Base-by-base conservation (phyloP, 192 early-diverging fungal species). In the Coemansia sp. region DNA sequence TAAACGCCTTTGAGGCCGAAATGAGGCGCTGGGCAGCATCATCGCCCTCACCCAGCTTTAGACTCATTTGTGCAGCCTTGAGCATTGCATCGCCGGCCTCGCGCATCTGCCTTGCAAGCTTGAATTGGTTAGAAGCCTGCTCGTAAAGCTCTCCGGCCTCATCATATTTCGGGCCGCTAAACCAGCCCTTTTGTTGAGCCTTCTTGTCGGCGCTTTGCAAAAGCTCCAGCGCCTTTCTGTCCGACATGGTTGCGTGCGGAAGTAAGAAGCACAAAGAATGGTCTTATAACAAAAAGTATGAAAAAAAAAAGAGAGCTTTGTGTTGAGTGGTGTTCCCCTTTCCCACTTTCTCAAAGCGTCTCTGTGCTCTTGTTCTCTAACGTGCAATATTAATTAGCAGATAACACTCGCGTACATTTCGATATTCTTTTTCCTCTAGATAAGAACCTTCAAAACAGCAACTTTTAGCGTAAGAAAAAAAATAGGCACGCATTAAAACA, bases 81-180 rank as follows among this genome's bases (percentile, higher is more conserved):
- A 88, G 84, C 78, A 93, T 96, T 0, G 95, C 92, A 64, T 96
- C 95, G 67, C 97, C 97, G 23, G 95, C 93, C 70, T 97, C 94
- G 66, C 88, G 91, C 73, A 94, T 94, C 84, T 91, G 85, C 76
- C 96, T 93, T 56, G 87, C 87, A 22, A 97, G 76, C 80, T 96
- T 97, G 87, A 93, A 99, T 59, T 88, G 86, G 80, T 97, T 98
- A 39, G 87, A 93, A 6, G 97, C 97, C 67, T 92, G 89, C 69
- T 84, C 86, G 75, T 92, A 99, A 32, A 98, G 86, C 51, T 99
- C 97, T 30, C 91, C 88, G 6, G 97, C 95, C 71, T 99, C 95
- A 57, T 98, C 95, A 66, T 88, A 88, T 72, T 97, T 98, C 64
- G 93, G 93, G 1, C 88, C 86, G 42, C 85, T 82, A 73, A 89